phyloP scores from a whole-genome alignment of 1,284 basidiomycete genomes.

The Caloboletus firmus region DNA sequence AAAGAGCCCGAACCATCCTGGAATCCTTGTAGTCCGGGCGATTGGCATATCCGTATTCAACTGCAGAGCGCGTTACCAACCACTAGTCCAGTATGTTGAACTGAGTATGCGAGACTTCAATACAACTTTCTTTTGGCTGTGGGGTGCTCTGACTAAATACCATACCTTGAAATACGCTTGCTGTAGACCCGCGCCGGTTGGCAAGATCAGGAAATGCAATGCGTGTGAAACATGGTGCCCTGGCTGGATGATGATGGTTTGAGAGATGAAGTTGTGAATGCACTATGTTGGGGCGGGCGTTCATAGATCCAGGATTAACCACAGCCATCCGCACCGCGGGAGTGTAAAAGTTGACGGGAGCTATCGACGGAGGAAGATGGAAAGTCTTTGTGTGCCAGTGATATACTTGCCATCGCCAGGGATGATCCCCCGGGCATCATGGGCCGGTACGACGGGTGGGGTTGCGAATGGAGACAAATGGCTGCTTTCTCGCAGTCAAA shows the following conservation, averaged over 20 bases:
- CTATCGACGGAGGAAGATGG: slow-evolving; percentile 21
- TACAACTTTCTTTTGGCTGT: too few relatives aligned
- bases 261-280: slow-evolving; percentile 39
- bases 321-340: slow-evolving; percentile 6
- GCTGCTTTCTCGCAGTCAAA: slow-evolving; percentile 30
- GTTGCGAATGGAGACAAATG: slow-evolving; percentile 21
- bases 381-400: slow-evolving; percentile 38
- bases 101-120: too few relatives aligned
- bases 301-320: slow-evolving; percentile 5
- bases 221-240: slow-evolving; percentile 44
- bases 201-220: slow-evolving; percentile 39
- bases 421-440: slow-evolving; percentile 43
- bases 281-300: background rate
- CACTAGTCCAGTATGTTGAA: background rate
- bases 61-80: background rate
- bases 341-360: slow-evolving; percentile 23
- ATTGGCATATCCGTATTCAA: background rate
- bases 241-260: slow-evolving; percentile 40
- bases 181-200: slow-evolving; percentile 33
- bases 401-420: slow-evolving; percentile 49
- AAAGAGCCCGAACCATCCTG: background rate
- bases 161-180: too few relatives aligned
- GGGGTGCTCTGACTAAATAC: too few relatives aligned
- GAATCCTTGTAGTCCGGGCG: background rate
- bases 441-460: slow-evolving; percentile 35